A percentile compares a stretch with the other conserved stretches of the same genome.
These are phyloP conservation scores for Yarrowia galli DNA, from an alignment of 1,139 yeast genomes.

Conservation along the genomic window DNA sequence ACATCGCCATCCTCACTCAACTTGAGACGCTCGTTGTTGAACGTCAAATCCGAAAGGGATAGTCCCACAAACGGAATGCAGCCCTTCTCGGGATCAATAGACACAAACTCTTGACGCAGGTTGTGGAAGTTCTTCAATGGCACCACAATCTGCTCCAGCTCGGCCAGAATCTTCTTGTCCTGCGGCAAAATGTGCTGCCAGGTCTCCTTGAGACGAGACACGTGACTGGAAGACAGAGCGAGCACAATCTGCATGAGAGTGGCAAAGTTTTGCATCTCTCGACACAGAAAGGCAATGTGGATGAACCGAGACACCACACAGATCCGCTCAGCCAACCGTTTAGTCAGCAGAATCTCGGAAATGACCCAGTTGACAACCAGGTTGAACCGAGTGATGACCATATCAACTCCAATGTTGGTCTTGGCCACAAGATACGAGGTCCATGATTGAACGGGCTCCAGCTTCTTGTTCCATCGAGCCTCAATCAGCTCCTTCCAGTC, in stretches of 20 bases:
- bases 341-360: constrained; percentile 81
- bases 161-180: constrained; percentile 53
- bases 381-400: constrained; percentile 88
- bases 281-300: constrained; percentile 80
- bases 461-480: constrained; percentile 71
- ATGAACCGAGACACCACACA: constrained; percentile 78
- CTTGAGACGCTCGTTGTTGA: constrained; percentile 73
- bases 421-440: constrained; percentile 72
- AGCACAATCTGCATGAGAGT: constrained; percentile 86
- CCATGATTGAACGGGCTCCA: constrained; percentile 85
- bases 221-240: constrained; percentile 77
- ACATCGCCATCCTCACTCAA: constrained; percentile 53
- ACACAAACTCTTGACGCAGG: constrained; percentile 68
- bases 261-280: constrained; percentile 76
- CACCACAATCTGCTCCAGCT: constrained; percentile 59
- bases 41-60: constrained; percentile 80
- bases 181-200: constrained; percentile 70
- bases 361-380: constrained; percentile 89
- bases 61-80: constrained; percentile 91
- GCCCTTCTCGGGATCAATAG: constrained; percentile 68
- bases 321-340: constrained; percentile 63
- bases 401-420: constrained; percentile 70
- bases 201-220: constrained; percentile 67
- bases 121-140: constrained; percentile 71
- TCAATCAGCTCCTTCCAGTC: constrained; percentile 94